Evolutionary conservation across 371 early-diverging fungal species (phyloP).

Genomic region (Cokeromyces recurvatus): DNA sequence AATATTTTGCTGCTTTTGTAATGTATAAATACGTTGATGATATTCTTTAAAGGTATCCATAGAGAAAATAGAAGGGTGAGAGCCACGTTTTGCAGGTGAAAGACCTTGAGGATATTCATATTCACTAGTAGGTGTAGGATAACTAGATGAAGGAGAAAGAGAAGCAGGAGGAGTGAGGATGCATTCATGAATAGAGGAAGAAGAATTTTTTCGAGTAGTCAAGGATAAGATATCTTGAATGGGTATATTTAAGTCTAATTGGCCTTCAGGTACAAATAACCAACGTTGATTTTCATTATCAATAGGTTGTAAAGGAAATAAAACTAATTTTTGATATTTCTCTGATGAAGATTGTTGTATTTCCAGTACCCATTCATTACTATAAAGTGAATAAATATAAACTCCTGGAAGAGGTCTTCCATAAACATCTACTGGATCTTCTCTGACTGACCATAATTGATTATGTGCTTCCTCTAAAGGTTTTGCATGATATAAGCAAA

Average conservation of each 20-base stretch:
- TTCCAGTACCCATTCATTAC: constrained; percentile 46
- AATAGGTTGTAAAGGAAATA: constrained; percentile 37
- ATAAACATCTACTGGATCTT: constrained; percentile 21
- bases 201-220: neutral
- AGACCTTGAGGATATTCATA: constrained; percentile 27
- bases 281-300: constrained; percentile 46
- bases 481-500: constrained; percentile 39
- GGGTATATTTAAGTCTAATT: constrained; percentile 12
- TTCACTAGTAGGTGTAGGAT: constrained; percentile 1
- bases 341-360: constrained; percentile 15
- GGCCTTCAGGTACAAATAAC: constrained; percentile 32
- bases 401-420: constrained; percentile 26
- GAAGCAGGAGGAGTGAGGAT: constrained; percentile 22
- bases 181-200: constrained; percentile 5
- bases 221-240: neutral
- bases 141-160: constrained; percentile 12
- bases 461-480: constrained; percentile 31
- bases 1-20: constrained; percentile 17
- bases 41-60: constrained; percentile 35
- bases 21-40: constrained; percentile 27
- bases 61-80: constrained; percentile 28
- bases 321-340: constrained; percentile 25
- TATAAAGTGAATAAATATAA: constrained; percentile 31
- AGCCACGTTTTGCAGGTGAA: constrained; percentile 44
- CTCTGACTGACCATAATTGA: constrained; percentile 36